A percentile compares a stretch with the other conserved stretches of the same genome.
Conservation (phyloP, 108 stramenopile genomes). For the Stephanodiscus triporus region DNA sequence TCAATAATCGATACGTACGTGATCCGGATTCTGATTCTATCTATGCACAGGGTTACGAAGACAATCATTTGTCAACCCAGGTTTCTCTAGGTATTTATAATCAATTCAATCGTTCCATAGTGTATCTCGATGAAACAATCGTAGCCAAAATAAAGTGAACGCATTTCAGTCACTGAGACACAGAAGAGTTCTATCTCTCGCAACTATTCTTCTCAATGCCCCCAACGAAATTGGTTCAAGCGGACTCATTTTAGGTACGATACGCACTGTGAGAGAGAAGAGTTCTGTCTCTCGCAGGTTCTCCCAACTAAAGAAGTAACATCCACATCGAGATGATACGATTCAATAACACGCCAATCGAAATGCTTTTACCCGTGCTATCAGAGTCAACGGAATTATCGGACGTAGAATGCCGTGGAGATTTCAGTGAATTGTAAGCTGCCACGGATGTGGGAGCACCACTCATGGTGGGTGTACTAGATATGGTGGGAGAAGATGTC, state of each 20-base stretch:
- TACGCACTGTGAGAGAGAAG: not conserved
- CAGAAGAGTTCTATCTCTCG: not conserved
- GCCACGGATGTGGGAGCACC: not conserved
- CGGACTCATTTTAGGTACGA: not conserved
- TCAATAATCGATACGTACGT: too few species aligned
- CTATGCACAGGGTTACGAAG: too few species aligned
- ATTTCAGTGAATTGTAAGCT: not conserved
- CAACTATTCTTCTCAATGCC: not conserved
- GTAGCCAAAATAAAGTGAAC: not conserved
- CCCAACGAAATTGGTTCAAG: not conserved
- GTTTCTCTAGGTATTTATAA: not conserved
- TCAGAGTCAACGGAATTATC: not conserved
- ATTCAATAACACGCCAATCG: not conserved
- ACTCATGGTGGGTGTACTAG: slow-evolving; percentile 13
- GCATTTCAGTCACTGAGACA: not conserved
- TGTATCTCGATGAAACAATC: too few species aligned
- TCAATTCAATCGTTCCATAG: not conserved
- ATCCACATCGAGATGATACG: not conserved
- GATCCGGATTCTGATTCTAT: too few species aligned
- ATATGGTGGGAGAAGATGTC: slow-evolving; percentile 3
- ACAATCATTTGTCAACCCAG: too few species aligned
- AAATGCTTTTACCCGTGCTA: not conserved
- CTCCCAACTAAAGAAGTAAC: not conserved
- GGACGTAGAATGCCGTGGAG: not conserved
- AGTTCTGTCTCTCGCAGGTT: not conserved